Conservation (phyloP, 805 yeast genomes). For the Yamadazyma paraphyllophila region DNA sequence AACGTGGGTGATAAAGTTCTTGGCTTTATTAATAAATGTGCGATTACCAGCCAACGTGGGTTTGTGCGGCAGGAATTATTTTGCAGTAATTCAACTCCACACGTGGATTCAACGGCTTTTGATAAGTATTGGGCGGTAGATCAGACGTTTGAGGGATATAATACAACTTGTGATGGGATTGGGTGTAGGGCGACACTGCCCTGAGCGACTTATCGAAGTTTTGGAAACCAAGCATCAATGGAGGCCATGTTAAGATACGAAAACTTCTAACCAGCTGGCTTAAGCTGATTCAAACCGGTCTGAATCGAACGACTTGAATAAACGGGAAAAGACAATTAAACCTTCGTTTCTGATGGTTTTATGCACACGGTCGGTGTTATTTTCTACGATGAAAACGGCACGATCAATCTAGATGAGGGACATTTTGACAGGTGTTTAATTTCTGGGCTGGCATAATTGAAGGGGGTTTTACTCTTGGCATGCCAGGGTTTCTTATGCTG, state of each 20-base stretch:
- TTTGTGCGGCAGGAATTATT: neutral
- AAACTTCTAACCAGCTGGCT: neutral
- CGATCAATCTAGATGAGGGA: neutral
- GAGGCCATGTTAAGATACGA: neutral
- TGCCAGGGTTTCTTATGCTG: neutral
- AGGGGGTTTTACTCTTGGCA: neutral
- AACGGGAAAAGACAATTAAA: neutral
- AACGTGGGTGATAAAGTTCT: neutral
- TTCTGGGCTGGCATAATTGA: neutral
- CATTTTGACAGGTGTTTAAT: neutral
- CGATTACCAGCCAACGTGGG: slow-evolving; percentile 4
- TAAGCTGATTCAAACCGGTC: no score
- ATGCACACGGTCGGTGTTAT: slow-evolving; percentile 1
- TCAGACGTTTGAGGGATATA: no score
- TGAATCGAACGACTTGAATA: neutral
- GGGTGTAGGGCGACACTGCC: neutral
- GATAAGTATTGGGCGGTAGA: no score
- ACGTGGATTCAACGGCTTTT: neutral
- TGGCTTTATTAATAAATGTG: neutral
- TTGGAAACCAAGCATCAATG: neutral
- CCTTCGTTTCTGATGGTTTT: neutral
- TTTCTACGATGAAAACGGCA: neutral
- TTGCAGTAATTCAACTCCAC: slow-evolving; percentile 2
- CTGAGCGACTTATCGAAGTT: neutral
- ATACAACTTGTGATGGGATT: no score